Base-by-base conservation (phyloP, 768 basidiomycete species). In the Serendipita indica region DNA sequence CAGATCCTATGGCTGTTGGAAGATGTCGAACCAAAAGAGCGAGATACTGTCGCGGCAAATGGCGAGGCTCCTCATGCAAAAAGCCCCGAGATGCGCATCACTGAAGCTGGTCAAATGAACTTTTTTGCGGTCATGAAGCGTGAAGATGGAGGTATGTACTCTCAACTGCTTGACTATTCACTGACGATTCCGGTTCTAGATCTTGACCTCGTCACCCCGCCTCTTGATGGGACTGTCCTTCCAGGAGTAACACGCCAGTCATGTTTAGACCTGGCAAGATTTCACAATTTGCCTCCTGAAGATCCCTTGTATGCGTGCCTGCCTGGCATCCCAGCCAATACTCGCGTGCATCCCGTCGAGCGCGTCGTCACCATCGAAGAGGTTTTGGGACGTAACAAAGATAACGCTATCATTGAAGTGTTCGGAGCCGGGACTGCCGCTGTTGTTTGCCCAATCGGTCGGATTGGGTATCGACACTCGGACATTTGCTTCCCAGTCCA, bases 201-300 rank as follows among this genome's bases (percentile, higher is more conserved):
- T n/a, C 68, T 80, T 60, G 90, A 97, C 68, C 75, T 96, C 57
- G 75, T 89, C 62, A 96, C 94, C 0, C 88, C 93, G 1, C 86
- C 89, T 13, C 72, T 96, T 61, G 89, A 87, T 67, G 91, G 92
- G 54, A 85, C 89, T 71, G 89, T 97, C 65, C 79, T 98, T 1
- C 91, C 92, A 1, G 90, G 93, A 43, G 81, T 97, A 25, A 96
- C 92, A 4, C 82, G 93, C 62, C 85, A 86, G 65, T 91, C 89
- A 27, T 54, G 49, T 54, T n/a, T 54, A n/a, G 49, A 54, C 7
- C 49, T 54, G 7, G 49, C 49, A 12, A 18, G 30, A 30, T 82
- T 88, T 39, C 77, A 96, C 35, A 65, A 75, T 0, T 82, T 97
- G 41, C 78, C 80, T 3, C 72, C 79, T 14, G 82, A 80, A 6